These are phyloP conservation scores for Dacryopinax primogenitus DNA, from an alignment of 768 basidiomycete species.

Conservation along the genomic window DNA sequence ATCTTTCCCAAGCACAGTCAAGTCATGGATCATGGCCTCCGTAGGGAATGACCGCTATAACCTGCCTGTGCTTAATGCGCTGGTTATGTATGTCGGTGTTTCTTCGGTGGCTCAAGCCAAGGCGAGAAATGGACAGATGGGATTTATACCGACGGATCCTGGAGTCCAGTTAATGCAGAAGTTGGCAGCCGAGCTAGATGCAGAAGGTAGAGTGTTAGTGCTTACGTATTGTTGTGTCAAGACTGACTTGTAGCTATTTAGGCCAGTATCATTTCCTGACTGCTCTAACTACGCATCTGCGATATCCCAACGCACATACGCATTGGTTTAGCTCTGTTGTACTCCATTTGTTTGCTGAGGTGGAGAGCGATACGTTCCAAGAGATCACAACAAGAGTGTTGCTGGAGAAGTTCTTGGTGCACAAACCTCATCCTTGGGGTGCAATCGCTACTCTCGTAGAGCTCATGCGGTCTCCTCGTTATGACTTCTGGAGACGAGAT, in stretches of 20 bases:
- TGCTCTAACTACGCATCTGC: conserved; percentile 85
- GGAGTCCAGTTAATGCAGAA: conserved; percentile 76
- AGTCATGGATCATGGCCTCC: conserved; percentile 57
- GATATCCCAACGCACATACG: conserved; percentile 97
- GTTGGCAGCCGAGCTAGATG: conserved; percentile 69
- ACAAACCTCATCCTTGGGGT: conserved; percentile 95
- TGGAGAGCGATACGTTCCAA: conserved; percentile 60
- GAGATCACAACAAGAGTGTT: conserved; percentile 82
- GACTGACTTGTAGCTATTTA: conserved; percentile 25
- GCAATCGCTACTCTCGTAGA: conserved; percentile 88
- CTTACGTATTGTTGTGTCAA: background rate
- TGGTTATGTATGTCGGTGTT: conserved; percentile 94
- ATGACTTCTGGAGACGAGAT: conserved; percentile 82
- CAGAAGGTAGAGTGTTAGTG: conserved; percentile 55
- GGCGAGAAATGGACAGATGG: conserved; percentile 63
- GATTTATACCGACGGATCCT: conserved; percentile 70
- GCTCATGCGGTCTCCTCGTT: conserved; percentile 76
- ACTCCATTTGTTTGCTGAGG: conserved; percentile 72
- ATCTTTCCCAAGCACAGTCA: conserved; percentile 61
- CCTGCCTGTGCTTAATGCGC: conserved; percentile 76
- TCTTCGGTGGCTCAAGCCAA: conserved; percentile 83
- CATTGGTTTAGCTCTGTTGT: conserved; percentile 93
- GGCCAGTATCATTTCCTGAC: conserved; percentile 92
- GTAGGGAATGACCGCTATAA: conserved; percentile 55
- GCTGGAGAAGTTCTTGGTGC: conserved; percentile 84